Evolutionary conservation across 129 eudicot genomes (phyloP).

Genomic region (Saussurea involucrata): DNA sequence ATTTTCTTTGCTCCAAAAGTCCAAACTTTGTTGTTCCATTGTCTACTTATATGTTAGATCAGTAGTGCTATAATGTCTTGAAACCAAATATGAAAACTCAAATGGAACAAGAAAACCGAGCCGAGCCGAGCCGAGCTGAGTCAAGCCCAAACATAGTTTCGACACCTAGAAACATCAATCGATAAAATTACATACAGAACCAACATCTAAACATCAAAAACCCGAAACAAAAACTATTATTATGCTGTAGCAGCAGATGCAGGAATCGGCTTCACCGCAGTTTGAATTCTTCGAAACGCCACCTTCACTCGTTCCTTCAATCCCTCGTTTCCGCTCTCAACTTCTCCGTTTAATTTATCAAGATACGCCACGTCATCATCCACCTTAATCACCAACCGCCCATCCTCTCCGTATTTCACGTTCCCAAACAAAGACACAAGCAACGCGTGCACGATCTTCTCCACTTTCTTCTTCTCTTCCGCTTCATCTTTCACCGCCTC

Average conservation of each 20-base stretch:
- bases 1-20: background rate
- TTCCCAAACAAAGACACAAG: constrained; percentile 85
- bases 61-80: background rate
- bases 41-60: background rate
- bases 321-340: constrained; percentile 75
- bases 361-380: constrained; percentile 76
- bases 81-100: background rate
- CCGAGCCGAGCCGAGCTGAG: background rate
- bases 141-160: background rate
- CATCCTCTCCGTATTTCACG: constrained; percentile 73
- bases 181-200: background rate
- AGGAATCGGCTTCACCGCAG: constrained; percentile 80
- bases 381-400: constrained; percentile 63
- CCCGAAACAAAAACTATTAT: background rate
- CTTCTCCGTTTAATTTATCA: constrained; percentile 79
- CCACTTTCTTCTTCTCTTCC: constrained; percentile 63
- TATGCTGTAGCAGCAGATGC: constrained; percentile 21
- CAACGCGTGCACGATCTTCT: constrained; percentile 65
- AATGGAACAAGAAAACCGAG: background rate
- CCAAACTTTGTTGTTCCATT: background rate
- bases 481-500: constrained; percentile 52
- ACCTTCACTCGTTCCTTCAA: constrained; percentile 77
- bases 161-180: background rate
- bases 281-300: constrained; percentile 63
- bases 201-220: background rate